Conservation (phyloP, 257 asterid genomes). For the Ilex asprella region DNA sequence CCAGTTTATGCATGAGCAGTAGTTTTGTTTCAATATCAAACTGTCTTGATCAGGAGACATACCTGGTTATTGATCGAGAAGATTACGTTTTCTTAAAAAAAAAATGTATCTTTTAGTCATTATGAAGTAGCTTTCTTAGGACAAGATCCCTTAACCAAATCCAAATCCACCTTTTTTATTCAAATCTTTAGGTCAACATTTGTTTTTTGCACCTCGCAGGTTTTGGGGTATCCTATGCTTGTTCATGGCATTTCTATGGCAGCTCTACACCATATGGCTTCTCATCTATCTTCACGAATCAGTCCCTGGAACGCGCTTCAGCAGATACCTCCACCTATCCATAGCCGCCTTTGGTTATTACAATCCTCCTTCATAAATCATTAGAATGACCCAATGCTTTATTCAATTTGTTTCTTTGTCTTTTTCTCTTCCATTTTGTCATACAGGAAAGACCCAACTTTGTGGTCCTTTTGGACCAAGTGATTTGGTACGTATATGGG, state of each 20-base stretch:
- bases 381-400: neutral
- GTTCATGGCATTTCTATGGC: conserved; percentile 41
- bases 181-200: too few relatives aligned
- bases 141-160: too few relatives aligned
- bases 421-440: neutral
- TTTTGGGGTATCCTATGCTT: conserved; percentile 38
- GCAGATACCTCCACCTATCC: conserved; percentile 55
- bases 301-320: conserved; percentile 41
- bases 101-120: too few relatives aligned
- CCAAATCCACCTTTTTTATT: too few relatives aligned
- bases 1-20: too few relatives aligned
- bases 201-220: conserved; percentile 24
- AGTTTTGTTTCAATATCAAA: too few relatives aligned
- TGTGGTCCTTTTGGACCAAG: neutral
- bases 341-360: conserved; percentile 50
- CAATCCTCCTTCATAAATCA: neutral
- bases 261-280: conserved; percentile 61
- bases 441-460: neutral
- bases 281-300: conserved; percentile 58
- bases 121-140: too few relatives aligned
- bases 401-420: neutral
- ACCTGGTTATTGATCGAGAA: too few relatives aligned
- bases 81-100: too few relatives aligned
- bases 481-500: neutral
- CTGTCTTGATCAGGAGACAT: too few relatives aligned